Evolutionary conservation across 2,329 filamentous ascomycete species (phyloP), one percentile per base, ranked within the genome.

Genomic region (Cadophora gregata): DNA sequence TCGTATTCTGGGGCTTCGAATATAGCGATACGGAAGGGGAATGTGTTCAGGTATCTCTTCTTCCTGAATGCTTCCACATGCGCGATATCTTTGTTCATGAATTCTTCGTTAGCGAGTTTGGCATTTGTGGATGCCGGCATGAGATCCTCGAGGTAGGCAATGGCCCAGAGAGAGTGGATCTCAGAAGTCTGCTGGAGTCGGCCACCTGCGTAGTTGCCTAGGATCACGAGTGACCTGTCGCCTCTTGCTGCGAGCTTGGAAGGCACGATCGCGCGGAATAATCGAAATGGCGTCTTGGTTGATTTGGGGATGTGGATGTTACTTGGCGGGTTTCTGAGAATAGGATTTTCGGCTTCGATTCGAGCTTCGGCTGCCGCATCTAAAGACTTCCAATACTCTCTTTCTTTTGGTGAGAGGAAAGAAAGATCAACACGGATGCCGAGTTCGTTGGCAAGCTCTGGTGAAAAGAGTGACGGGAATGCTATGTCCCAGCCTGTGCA

Each of bases 401-500:
- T 58, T 29, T 64, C 55, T 31, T 47, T 29, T 6, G 42, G 6
- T 1, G 65, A 63, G 19, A 55, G 21, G 1, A 25, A 9, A 4
- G 27, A 29, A 4, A 27, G 42, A 14, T 62, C 42, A 4, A 63
- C 38, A 7, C 62, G 67, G 2, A 69, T 27, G 4, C 65, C 67
- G 12, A 69, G 24, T 4, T 63, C 62, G 25, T 65, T 47, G 27
- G 64, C 59, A 1, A 69, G 59, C 14, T 33, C 16, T 2, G 58
- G 59, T 1, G 62, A 25, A 65, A 67, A 65, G 19, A 69, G 50
- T 6, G 58, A 16, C 2, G 53, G 36, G 4, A 55, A 48, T 0
- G 62, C 42, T 12, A 58, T 19, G 69, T 84, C 81, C 86, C 86
- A 89, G 4, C 87, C 87, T 0, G 85, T 88, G 25, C 82, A 82